A percentile compares a stretch with the other conserved stretches of the same genome.
These are phyloP conservation scores for Naganishia sp. DNA, from an alignment of 1,284 basidiomycete genomes.

Conservation along the genomic window DNA sequence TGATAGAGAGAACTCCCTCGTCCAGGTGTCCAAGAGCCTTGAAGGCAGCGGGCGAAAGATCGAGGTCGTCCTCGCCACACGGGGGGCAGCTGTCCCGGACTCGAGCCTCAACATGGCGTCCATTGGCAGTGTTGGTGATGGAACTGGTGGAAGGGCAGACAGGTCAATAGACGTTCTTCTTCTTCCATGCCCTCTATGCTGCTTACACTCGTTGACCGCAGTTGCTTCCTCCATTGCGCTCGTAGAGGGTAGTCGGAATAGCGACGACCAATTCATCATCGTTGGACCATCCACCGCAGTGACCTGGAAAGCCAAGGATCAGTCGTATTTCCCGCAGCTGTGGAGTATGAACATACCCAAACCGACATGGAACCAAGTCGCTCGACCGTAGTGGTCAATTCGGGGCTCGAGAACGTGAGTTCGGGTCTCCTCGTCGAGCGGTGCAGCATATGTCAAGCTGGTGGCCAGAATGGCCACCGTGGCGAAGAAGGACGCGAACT, in stretches of 20 bases:
- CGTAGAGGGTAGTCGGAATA: constrained; percentile 43
- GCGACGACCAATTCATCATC: constrained; percentile 42
- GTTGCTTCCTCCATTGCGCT: constrained; percentile 47
- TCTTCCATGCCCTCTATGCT: not conserved
- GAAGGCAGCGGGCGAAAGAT: constrained; percentile 57
- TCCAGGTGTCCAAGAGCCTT: constrained; percentile 41
- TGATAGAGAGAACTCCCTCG: constrained; percentile 50
- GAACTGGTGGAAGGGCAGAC: constrained; percentile 19
- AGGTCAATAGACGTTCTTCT: not conserved
- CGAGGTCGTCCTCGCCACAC: constrained; percentile 55
- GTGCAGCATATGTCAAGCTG: constrained; percentile 35
- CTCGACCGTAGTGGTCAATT: constrained; percentile 37
- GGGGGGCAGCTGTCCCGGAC: constrained; percentile 60
- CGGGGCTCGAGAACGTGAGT: constrained; percentile 35
- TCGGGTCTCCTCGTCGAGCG: constrained; percentile 15
- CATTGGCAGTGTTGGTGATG: constrained; percentile 65
- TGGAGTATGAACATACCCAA: constrained; percentile 40
- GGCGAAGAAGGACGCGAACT: constrained; percentile 34
- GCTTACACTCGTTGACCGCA: constrained; percentile 65
- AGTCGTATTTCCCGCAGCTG: not conserved
- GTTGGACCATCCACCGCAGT: constrained; percentile 40
- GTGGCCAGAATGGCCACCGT: constrained; percentile 34
- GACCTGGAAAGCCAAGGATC: not conserved
- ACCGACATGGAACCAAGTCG: constrained; percentile 49
- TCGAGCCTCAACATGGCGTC: constrained; percentile 62